Evolutionary conservation across 2,329 filamentous ascomycete genomes (phyloP).

Genomic region (Mollisiaceae sp.): DNA sequence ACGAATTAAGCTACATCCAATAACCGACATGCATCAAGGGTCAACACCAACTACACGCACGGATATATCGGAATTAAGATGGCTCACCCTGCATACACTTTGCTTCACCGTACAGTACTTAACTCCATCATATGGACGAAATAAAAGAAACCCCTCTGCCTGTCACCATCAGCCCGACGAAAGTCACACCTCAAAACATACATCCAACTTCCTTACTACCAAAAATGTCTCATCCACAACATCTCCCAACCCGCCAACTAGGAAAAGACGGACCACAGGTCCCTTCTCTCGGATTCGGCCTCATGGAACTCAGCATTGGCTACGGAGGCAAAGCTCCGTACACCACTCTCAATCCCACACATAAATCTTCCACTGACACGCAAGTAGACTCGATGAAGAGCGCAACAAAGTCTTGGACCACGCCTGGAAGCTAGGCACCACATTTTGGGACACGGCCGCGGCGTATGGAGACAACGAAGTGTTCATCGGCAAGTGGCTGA

Average conservation of each 20-base stretch:
- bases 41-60: neutral
- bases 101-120: neutral
- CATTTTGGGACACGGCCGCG: conserved; percentile 43
- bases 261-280: conserved; percentile 41
- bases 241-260: conserved; percentile 36
- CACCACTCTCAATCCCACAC: conserved; percentile 27
- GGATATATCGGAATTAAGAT: neutral
- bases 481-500: conserved; percentile 53
- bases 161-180: too few relatives aligned
- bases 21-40: too few relatives aligned
- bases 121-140: too few relatives aligned
- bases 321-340: conserved; percentile 42
- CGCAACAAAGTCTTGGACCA: neutral
- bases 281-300: conserved; percentile 36
- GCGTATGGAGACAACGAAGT: conserved; percentile 49
- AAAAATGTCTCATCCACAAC: conserved; percentile 11
- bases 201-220: neutral
- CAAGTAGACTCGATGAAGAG: conserved; percentile 8
- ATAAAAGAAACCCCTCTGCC: too few relatives aligned
- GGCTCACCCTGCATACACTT: neutral
- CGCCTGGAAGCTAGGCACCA: neutral
- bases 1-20: too few relatives aligned
- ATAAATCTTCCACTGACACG: neutral
- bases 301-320: conserved; percentile 31
- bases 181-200: neutral